Percentiles rank a stretch among this genome's conserved stretches.
These are phyloP conservation scores for Cryptococcus sp. DNA, from an alignment of 1,284 basidiomycete species.

Conservation along the genomic window DNA sequence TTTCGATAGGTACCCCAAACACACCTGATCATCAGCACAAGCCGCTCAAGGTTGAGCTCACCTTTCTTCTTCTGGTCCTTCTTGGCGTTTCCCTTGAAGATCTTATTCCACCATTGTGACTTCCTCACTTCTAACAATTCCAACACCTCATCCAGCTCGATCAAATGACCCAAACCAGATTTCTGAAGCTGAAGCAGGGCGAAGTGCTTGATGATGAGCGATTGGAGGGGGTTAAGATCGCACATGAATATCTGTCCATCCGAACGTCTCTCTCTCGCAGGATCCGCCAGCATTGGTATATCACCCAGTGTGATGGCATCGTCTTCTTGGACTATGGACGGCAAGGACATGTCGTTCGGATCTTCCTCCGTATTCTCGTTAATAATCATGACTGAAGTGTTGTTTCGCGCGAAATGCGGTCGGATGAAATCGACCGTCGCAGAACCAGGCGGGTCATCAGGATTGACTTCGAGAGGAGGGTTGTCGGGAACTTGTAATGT, in stretches of 20 bases:
- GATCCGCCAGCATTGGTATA: conserved; percentile 77
- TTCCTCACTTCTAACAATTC: conserved; percentile 93
- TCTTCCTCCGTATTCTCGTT: conserved; percentile 60
- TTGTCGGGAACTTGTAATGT: conserved; percentile 3
- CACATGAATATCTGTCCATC: conserved; percentile 62
- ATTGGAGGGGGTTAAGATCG: conserved; percentile 79
- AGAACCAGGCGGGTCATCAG: conserved; percentile 19
- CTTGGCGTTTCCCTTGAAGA: conserved; percentile 91
- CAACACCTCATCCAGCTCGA: conserved; percentile 88
- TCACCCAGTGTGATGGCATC: conserved; percentile 94
- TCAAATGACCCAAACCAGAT: conserved; percentile 74
- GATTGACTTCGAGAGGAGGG: conserved; percentile 4
- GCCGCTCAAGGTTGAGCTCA: conserved; percentile 47
- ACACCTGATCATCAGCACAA: conserved; percentile 59
- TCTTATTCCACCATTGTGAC: conserved; percentile 92
- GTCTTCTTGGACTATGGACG: conserved; percentile 55
- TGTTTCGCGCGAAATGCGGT: conserved; percentile 74
- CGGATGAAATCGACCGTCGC: conserved; percentile 59
- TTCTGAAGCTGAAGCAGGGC: conserved; percentile 79
- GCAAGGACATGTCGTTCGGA: conserved; percentile 22
- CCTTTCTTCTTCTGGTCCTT: conserved; percentile 85
- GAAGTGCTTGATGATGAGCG: conserved; percentile 88
- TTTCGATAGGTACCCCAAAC: conserved; percentile 89
- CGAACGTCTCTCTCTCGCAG: conserved; percentile 62
- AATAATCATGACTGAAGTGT: conserved; percentile 85